phyloP scores from a whole-genome alignment of 768 basidiomycete species.

The Podaxis sp. region DNA sequence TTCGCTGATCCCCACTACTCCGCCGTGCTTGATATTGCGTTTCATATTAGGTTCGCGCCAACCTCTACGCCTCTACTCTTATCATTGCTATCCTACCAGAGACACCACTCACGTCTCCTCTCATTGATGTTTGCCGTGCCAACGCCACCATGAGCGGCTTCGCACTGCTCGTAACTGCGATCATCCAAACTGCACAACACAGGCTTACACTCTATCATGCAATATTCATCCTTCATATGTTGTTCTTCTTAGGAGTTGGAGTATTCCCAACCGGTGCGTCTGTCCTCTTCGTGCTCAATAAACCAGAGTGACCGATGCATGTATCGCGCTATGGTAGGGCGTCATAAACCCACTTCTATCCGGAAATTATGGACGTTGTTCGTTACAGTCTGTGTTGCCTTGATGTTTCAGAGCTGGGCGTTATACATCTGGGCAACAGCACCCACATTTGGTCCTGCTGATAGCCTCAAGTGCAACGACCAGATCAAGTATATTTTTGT shows the following conservation, averaged over 20 bases:
- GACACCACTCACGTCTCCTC: conserved; percentile 7
- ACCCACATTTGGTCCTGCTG: conserved; percentile 8
- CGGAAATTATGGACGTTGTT: conserved; percentile 7
- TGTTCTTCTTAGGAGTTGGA: conserved; percentile 17
- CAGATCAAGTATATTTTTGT: conserved; percentile 19
- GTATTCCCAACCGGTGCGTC: conserved; percentile 14
- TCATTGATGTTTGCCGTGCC: conserved; percentile 15
- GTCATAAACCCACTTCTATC: neutral
- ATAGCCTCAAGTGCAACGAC: conserved; percentile 15
- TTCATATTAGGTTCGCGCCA: conserved; percentile 15
- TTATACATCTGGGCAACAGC: conserved; percentile 20
- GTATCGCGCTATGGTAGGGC: neutral
- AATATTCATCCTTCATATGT: conserved; percentile 19
- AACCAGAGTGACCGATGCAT: neutral
- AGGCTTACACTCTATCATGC: conserved; percentile 19
- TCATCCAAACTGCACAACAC: conserved; percentile 15
- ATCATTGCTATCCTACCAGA: conserved; percentile 16
- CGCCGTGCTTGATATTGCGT: neutral
- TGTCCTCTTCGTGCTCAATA: neutral
- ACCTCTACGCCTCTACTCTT: conserved; percentile 18
- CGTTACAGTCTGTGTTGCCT: conserved; percentile 12
- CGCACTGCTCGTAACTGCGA: conserved; percentile 17
- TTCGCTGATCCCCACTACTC: neutral
- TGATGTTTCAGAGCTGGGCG: conserved; percentile 18
- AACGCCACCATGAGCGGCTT: conserved; percentile 17